Evolutionary conservation across 164 flowering plant genomes (phyloP), one percentile per base, ranked within the genome.

Genomic region (Vitis rotundifolia): DNA sequence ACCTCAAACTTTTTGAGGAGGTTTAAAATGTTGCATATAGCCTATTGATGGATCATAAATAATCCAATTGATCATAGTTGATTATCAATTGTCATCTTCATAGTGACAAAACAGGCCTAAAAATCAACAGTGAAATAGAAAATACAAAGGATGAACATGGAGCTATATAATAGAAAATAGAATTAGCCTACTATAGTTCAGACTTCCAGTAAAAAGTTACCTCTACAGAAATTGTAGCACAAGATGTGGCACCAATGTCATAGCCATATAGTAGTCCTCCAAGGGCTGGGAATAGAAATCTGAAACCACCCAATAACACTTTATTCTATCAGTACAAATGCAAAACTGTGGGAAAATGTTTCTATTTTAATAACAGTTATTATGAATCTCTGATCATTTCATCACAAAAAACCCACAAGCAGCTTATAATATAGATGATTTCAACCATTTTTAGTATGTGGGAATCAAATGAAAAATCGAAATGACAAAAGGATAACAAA

Each of bases 221-320:
- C 96, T 80, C 81, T 18, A 93, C 65, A 62, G 91, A 84, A 66
- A 93, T 85, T 26, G 86, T 78, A 67, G 97, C 94, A 75, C 89
- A 85, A 56, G 98, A 91, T 37, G 98, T 93, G 61, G 95, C 88
- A 72, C 98, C 98, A 79, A 93, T 91, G 71, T 93, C 98, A 80
- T 93, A 93, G 56, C 98, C 98, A 83, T 87, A 93, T 18, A 89
- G 79, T 28, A 90, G 76, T 63, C 97, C 98, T 67, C 98, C 98
- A 76, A 93, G 74, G 28, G 98, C 98, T 47, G 98, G 97, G 82
- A 93, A 93, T 51, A 93, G 65, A 83, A 93, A 93, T 71, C 98
- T 93, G 87, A 77, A 75, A 77, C 58, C 31, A 71, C 18, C 15
- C 9, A 68, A 29, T 48, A 22, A 64, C 57, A 9, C 55, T n/a